These are phyloP conservation scores for Viola pubescens DNA, from an alignment of 441 rosid genomes.

Conservation along the genomic window DNA sequence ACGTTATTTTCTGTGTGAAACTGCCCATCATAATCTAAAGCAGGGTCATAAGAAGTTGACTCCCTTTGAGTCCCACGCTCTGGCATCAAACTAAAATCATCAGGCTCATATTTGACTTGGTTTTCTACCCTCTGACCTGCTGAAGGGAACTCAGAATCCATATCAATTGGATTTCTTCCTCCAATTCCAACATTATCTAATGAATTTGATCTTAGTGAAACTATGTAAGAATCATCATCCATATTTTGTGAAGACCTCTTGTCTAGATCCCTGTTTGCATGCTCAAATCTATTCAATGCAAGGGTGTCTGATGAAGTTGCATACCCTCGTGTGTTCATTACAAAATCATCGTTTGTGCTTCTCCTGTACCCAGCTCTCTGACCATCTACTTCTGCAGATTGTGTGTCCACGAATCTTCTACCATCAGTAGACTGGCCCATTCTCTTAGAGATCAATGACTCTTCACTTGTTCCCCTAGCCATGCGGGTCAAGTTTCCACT, in stretches of 20 bases:
- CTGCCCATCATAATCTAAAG: constrained; percentile 66
- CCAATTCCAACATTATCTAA: constrained; percentile 35
- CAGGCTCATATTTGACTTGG: constrained; percentile 58
- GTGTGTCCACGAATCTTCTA: constrained; percentile 31
- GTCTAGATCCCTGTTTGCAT: constrained; percentile 34
- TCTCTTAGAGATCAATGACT: constrained; percentile 37
- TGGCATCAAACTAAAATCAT: constrained; percentile 69
- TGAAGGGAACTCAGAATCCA: constrained; percentile 57
- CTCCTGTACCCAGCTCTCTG: constrained; percentile 38
- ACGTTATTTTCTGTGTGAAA: constrained; percentile 26
- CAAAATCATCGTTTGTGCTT: constrained; percentile 45
- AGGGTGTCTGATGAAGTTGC: constrained; percentile 37
- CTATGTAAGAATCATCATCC: constrained; percentile 75
- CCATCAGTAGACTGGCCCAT: constrained; percentile 28
- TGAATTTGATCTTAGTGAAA: constrained; percentile 42
- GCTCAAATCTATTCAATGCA: constrained; percentile 47
- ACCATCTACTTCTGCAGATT: constrained; percentile 36
- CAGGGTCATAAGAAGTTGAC: constrained; percentile 62
- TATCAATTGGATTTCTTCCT: constrained; percentile 45
- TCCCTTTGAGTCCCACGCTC: constrained; percentile 57
- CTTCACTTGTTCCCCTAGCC: constrained; percentile 49
- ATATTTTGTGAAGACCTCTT: constrained; percentile 39
- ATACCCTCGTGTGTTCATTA: constrained; percentile 32
- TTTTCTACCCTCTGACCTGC: constrained; percentile 34
- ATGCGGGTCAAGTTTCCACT: constrained; percentile 39